These are phyloP conservation scores for Yamadazyma siamensis DNA, from an alignment of 1,139 yeast genomes.

Conservation along the genomic window DNA sequence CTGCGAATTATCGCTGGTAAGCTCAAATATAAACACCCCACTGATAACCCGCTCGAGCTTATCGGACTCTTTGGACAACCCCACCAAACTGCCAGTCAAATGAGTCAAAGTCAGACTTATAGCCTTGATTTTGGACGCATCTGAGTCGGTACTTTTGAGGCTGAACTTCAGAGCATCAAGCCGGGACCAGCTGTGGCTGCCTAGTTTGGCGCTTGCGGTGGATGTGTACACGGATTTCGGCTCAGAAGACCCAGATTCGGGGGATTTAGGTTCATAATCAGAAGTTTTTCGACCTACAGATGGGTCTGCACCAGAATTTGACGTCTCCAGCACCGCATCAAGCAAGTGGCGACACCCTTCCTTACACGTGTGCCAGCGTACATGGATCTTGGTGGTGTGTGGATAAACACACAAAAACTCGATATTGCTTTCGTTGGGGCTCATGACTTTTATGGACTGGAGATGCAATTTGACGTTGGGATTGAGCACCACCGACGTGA, in stretches of 20 bases:
- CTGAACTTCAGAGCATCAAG: slow-evolving; percentile 23
- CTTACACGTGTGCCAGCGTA: slow-evolving; percentile 63
- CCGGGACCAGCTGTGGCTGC: slow-evolving; percentile 40
- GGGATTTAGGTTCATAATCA: not conserved
- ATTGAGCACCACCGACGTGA: slow-evolving; percentile 52
- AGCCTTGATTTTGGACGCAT: slow-evolving; percentile 1
- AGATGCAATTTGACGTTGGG: slow-evolving; percentile 50
- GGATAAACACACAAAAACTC: slow-evolving; percentile 33
- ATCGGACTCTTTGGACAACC: slow-evolving; percentile 27
- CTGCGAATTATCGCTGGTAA: slow-evolving; percentile 53
- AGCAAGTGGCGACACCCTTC: slow-evolving; percentile 47
- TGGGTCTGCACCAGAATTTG: not conserved
- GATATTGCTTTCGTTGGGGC: slow-evolving; percentile 15
- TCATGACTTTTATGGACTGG: slow-evolving; percentile 31
- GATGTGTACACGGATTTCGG: slow-evolving; percentile 13
- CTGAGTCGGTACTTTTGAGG: slow-evolving; percentile 1
- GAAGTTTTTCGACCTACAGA: no score
- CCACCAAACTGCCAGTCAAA: slow-evolving; percentile 28
- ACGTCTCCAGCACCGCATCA: no score
- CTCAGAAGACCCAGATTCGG: not conserved
- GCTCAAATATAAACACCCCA: slow-evolving; percentile 77
- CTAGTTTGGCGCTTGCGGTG: slow-evolving; percentile 37
- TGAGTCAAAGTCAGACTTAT: slow-evolving; percentile 15
- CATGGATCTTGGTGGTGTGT: slow-evolving; percentile 49
- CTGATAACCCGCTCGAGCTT: slow-evolving; percentile 49